Percentiles rank a stretch among this genome's conserved stretches.
Evolutionary conservation across 352 stramenopile genomes (phyloP).

Genomic region (Phytophthora podocarpi): DNA sequence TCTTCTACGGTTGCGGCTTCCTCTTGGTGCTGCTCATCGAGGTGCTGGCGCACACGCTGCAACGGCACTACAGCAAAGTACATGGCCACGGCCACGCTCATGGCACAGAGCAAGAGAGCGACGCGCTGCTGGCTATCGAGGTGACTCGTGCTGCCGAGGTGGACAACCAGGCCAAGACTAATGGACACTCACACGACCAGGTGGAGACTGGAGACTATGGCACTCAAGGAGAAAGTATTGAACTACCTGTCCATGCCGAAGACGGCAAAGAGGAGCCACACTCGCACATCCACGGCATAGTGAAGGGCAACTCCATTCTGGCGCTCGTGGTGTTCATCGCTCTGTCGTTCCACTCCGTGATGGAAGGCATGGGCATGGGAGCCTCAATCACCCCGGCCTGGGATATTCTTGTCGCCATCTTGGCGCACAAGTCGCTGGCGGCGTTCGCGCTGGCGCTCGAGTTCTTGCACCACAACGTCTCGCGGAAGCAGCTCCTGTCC

Average conservation of each 20-base stretch:
- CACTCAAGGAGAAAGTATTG: slow-evolving; percentile 21
- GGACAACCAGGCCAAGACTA: slow-evolving; percentile 7
- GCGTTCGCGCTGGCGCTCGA: slow-evolving; percentile 78
- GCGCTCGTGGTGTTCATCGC: slow-evolving; percentile 80
- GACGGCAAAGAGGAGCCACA: slow-evolving; percentile 37
- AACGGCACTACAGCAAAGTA: slow-evolving; percentile 45
- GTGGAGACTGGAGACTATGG: slow-evolving; percentile 34
- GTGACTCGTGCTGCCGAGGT: slow-evolving; percentile 16
- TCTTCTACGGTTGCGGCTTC: slow-evolving; percentile 82
- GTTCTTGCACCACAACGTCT: slow-evolving; percentile 64
- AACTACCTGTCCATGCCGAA: slow-evolving; percentile 1
- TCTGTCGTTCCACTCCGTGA: slow-evolving; percentile 85
- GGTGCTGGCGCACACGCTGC: slow-evolving; percentile 65
- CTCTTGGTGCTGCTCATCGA: slow-evolving; percentile 78
- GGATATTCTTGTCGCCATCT: slow-evolving; percentile 79
- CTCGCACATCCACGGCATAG: slow-evolving; percentile 67
- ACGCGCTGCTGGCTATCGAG: slow-evolving; percentile 31
- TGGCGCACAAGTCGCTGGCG: slow-evolving; percentile 85
- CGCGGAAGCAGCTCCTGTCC: slow-evolving; percentile 42
- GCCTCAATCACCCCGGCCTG: slow-evolving; percentile 60
- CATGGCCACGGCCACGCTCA: slow-evolving; percentile 20
- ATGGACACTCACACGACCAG: slow-evolving; percentile 14
- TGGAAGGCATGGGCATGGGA: slow-evolving; percentile 86
- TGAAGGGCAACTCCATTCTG: slow-evolving; percentile 63
- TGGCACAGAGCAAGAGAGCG: slow-evolving; percentile 23